Percentiles rank a stretch among this genome's conserved stretches.
These are phyloP conservation scores for Populus hybrid DNA, from an alignment of 441 rosid species.

Conservation along the genomic window DNA sequence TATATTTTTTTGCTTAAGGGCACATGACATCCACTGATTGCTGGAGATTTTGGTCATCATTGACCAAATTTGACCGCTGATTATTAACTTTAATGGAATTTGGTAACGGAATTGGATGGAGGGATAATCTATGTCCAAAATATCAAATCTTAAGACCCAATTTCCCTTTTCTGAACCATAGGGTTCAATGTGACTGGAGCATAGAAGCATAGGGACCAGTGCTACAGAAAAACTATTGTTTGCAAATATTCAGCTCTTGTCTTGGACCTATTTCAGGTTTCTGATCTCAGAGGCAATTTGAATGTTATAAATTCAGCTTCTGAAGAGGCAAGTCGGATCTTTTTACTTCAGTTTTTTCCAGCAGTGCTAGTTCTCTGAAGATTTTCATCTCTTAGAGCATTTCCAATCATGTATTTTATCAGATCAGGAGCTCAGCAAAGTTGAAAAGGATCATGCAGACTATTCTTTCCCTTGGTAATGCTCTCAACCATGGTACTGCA, in stretches of 20 bases:
- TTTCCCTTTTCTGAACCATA: not conserved
- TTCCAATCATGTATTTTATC: slow-evolving; percentile 27
- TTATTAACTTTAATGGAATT: not conserved
- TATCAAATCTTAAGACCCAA: not conserved
- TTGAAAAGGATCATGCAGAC: slow-evolving; percentile 88
- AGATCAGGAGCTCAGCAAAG: slow-evolving; percentile 75
- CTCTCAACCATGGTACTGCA: slow-evolving; percentile 94
- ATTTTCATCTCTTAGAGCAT: slow-evolving; percentile 22
- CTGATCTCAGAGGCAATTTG: slow-evolving; percentile 75
- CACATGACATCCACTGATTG: not conserved
- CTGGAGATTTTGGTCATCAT: not conserved
- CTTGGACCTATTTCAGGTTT: slow-evolving; percentile 48
- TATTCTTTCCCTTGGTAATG: too few species aligned
- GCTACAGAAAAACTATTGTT: not conserved
- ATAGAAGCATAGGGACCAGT: not conserved
- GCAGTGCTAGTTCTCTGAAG: slow-evolving; percentile 7
- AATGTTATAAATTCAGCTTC: slow-evolving; percentile 67
- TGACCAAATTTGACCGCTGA: not conserved
- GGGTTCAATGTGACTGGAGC: not conserved
- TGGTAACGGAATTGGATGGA: not conserved
- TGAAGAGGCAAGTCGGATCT: slow-evolving; percentile 68
- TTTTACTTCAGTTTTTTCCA: slow-evolving; percentile 20
- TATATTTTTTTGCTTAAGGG: not conserved
- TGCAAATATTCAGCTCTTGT: slow-evolving; percentile 9
- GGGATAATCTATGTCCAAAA: not conserved